Evolutionary conservation across 257 asterid species (phyloP).

Genomic region (Capsicum rhomboideum): DNA sequence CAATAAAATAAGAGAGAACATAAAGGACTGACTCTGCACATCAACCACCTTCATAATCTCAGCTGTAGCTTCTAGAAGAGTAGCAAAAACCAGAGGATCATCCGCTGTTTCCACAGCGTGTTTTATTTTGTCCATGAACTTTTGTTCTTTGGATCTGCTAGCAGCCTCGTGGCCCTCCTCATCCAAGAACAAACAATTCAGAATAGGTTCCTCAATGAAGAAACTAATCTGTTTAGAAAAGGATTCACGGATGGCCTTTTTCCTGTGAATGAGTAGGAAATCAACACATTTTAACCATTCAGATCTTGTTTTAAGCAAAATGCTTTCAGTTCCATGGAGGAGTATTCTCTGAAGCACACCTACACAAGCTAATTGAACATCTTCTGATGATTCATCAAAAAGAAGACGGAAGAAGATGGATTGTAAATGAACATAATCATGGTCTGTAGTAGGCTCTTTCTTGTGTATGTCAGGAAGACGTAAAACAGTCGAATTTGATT

Average conservation of each 20-base stretch:
- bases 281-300: conserved; percentile 77
- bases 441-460: conserved; percentile 20
- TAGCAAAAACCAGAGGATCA: conserved; percentile 69
- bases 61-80: conserved; percentile 79
- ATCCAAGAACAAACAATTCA: conserved; percentile 46
- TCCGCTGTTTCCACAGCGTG: conserved; percentile 69
- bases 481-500: conserved; percentile 24
- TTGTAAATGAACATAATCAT: conserved; percentile 48
- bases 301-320: conserved; percentile 51
- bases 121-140: conserved; percentile 77
- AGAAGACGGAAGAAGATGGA: conserved; percentile 71
- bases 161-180: conserved; percentile 19
- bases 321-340: conserved; percentile 58
- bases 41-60: conserved; percentile 67
- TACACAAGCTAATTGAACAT: conserved; percentile 81
- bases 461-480: conserved; percentile 23
- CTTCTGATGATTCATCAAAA: conserved; percentile 67
- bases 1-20: conserved; percentile 70
- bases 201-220: conserved; percentile 62
- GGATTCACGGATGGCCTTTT: conserved; percentile 68
- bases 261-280: conserved; percentile 56
- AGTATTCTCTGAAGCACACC: conserved; percentile 61
- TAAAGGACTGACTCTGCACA: conserved; percentile 56
- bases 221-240: conserved; percentile 65
- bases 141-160: conserved; percentile 66